Percentiles rank a stretch among this genome's conserved stretches.
Evolutionary conservation across 495 filamentous ascomycete genomes (phyloP).

Genomic region (Aspergillus nidulans): DNA sequence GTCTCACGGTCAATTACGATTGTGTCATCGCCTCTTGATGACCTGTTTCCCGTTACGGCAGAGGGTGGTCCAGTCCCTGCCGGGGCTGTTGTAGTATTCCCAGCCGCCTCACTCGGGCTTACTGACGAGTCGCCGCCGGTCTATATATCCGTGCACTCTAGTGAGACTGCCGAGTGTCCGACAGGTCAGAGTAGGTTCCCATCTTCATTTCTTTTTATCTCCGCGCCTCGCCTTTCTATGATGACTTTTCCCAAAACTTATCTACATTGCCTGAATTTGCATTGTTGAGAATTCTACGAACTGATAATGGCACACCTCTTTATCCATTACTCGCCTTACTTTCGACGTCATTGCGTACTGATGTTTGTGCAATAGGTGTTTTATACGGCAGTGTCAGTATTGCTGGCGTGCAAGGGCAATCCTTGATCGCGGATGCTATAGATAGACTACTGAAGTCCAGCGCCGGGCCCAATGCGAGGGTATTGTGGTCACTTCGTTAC

Average conservation of each 20-base stretch:
- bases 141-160: constrained; percentile 73
- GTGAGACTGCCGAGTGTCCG: constrained; percentile 87
- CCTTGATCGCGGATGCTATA: constrained; percentile 52
- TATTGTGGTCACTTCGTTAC: constrained; percentile 62
- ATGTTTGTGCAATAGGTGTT: constrained; percentile 54
- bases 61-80: constrained; percentile 74
- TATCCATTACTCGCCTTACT: constrained; percentile 9
- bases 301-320: constrained; percentile 57
- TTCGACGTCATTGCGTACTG: constrained; percentile 35
- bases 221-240: constrained; percentile 48
- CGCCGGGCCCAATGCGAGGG: constrained; percentile 28
- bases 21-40: constrained; percentile 60
- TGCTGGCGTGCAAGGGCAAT: constrained; percentile 31
- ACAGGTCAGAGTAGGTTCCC: constrained; percentile 73
- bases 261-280: constrained; percentile 96
- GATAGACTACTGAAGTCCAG: constrained; percentile 44
- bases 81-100: constrained; percentile 70
- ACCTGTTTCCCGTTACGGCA: constrained; percentile 63
- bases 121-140: constrained; percentile 49
- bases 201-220: constrained; percentile 11
- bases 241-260: constrained; percentile 82
- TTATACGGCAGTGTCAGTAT: constrained; percentile 57
- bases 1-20: constrained; percentile 53
- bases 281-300: constrained; percentile 75
- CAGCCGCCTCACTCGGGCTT: constrained; percentile 44